These are phyloP conservation scores for Colletotrichum siamense DNA, from an alignment of 2,329 filamentous ascomycete species.

Conservation along the genomic window DNA sequence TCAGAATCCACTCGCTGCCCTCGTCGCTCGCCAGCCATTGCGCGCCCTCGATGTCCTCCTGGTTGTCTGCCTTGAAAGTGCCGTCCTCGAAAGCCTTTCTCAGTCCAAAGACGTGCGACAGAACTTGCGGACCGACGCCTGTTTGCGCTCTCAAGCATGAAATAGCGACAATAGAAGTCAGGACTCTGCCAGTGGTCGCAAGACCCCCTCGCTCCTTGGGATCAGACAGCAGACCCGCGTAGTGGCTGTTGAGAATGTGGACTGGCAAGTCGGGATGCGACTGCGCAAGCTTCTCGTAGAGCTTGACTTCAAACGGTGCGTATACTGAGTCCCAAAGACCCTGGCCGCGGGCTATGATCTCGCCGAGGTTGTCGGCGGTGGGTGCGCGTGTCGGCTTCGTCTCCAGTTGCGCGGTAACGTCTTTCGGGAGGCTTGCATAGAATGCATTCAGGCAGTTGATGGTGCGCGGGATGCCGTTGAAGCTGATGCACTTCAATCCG, in stretches of 20 bases:
- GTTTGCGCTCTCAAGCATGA: conserved; percentile 79
- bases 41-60: conserved; percentile 35
- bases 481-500: conserved; percentile 78
- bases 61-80: conserved; percentile 42
- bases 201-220: conserved; percentile 55
- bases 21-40: conserved; percentile 51
- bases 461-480: conserved; percentile 82
- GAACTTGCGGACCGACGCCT: conserved; percentile 82
- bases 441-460: conserved; percentile 85
- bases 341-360: conserved; percentile 63
- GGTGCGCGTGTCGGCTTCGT: conserved; percentile 61
- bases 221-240: conserved; percentile 75
- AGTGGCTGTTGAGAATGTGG: conserved; percentile 78
- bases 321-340: conserved; percentile 80
- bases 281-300: conserved; percentile 72
- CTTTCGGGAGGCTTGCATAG: conserved; percentile 63
- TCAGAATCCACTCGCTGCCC: conserved; percentile 52
- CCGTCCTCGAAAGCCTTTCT: conserved; percentile 78
- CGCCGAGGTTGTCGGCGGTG: conserved; percentile 57
- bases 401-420: conserved; percentile 59
- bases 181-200: conserved; percentile 67
- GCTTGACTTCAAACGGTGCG: conserved; percentile 73
- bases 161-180: conserved; percentile 77
- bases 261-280: conserved; percentile 84
- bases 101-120: conserved; percentile 82